Evolutionary conservation across 371 early-diverging fungal genomes (phyloP).

Genomic region (Haplosporangium sp.): DNA sequence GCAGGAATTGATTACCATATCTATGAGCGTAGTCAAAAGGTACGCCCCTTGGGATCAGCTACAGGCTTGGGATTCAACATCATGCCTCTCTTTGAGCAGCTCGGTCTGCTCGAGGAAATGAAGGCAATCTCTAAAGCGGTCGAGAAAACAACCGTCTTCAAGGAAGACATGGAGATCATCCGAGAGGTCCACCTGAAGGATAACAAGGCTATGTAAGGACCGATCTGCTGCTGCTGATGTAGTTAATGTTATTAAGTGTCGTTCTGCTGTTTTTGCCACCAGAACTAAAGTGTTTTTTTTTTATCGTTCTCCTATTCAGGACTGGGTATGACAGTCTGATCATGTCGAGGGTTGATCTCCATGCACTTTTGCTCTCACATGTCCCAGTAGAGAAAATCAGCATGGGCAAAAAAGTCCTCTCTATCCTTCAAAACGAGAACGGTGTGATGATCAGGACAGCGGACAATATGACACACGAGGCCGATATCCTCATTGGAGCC

Average conservation of each 20-base stretch:
- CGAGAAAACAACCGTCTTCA: constrained; percentile 26
- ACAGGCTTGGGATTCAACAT: constrained; percentile 2
- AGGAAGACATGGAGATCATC: constrained; percentile 33
- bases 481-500: constrained; percentile 31
- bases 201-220: constrained; percentile 20
- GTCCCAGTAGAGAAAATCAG: constrained; percentile 25
- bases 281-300: constrained; percentile 12
- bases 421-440: constrained; percentile 14
- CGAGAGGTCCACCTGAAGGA: constrained; percentile 31
- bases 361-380: constrained; percentile 23
- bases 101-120: constrained; percentile 21
- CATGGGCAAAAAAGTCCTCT: constrained; percentile 18
- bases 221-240: too few relatives aligned
- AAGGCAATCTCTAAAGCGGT: constrained; percentile 18
- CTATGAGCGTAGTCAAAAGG: background rate
- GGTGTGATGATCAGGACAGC: constrained; percentile 28
- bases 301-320: background rate
- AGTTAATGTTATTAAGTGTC: too few relatives aligned
- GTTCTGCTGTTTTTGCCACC: too few relatives aligned
- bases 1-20: constrained; percentile 2
- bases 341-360: constrained; percentile 11
- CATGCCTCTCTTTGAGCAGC: constrained; percentile 27
- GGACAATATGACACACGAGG: constrained; percentile 15
- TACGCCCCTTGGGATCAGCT: constrained; percentile 1
- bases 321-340: constrained; percentile 10